Evolutionary conservation across 306 rosid genomes (phyloP), one percentile per base, ranked within the genome.

Genomic region (Astragalus glycyphyllos): DNA sequence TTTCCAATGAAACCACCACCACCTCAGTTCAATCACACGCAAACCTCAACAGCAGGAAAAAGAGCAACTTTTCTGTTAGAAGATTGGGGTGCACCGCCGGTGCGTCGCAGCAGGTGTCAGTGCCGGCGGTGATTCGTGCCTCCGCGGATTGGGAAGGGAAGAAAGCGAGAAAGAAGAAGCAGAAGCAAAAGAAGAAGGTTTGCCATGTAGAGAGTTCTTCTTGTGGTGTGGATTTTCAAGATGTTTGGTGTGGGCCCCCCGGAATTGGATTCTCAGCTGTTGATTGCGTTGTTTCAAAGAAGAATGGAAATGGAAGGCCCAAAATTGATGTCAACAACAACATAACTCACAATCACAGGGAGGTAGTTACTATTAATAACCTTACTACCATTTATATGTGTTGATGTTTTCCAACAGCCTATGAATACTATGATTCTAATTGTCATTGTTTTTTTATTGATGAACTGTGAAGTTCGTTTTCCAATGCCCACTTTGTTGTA

Each of bases 211-310:
- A 79, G 11, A 80, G 77, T 65, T 81, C 88, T 26, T 75, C 70
- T 11, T 53, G 69, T 37, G 79, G 86, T 78, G 81, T 88, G 58
- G 95, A 89, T 82, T 84, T 84, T 82, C 97, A 89, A 69, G 97
- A 95, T 82, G 96, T 86, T 50, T 91, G 99, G 99, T 91, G 99
- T 78, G 97, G 96, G 1, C 4, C 31, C 12, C 98, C 96, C 7
- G 97, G 98, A 65, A 87, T 94, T 77, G 97, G 96, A 60, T 88
- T 90, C 76, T 85, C 93, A 5, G 69, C 87, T 35, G 87, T 88
- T 53, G 97, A 94, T 80, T 89, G 96, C 56, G 92, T 87, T 14
- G 95, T 85, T 54, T 77, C 95, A 0, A 81, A 92, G 65, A 82
- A 85, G 74, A 85, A 89, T 86, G 86, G 49, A 0, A 65, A 89